Base-by-base conservation (phyloP, 1,139 yeast genomes). In the Geotrichum candidum region DNA sequence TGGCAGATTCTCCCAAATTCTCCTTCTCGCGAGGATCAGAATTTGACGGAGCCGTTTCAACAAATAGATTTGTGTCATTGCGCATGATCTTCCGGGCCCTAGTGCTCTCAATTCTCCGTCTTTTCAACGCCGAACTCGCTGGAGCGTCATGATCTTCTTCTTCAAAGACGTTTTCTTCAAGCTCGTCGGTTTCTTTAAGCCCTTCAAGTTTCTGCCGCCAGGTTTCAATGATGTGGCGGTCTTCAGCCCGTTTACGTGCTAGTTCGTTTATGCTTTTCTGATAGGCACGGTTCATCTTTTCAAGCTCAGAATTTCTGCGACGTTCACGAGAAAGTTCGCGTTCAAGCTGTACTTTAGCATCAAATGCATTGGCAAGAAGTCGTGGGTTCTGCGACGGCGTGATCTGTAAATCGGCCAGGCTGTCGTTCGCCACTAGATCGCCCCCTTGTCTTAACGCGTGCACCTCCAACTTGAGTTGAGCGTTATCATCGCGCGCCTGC, bases 401-500 rank as follows among this genome's bases (percentile, higher is more conserved):
- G 10, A 25, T 33, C 29, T 25, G 35, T 15, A n/a, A 13, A 11
- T 35, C 41, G 10, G 23, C 51, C 13, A 41, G 35, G 23, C 27
- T 18, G 23, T 18, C 45, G 18, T 45, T 45, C 22, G 33, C 35
- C 31, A 27, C 27, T n/a, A 23, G 13, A 18, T 18, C 23, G 15
- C 51, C 18, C 2, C 51, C 11, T n/a, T 38, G 46, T 18, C 11
- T 41, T 33, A 38, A 35, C n/a, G 25, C 48, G 5, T 54, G 35
- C 10, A 54, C 3, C 51, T 54, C 35, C 33, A 25, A 25, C 41
- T 33, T 54, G 18, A 59, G 58, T 31, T 48, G 46, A 31, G 38
- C 38, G 31, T 56, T 59, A 9, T 59, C 58, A 22, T 59, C 59
- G n/a, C 61, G 56, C n/a, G 45, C 56, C 33, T 55, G 58, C 45